Evolutionary conservation across 805 yeast species (phyloP).

Genomic region (Ogataea neopini): DNA sequence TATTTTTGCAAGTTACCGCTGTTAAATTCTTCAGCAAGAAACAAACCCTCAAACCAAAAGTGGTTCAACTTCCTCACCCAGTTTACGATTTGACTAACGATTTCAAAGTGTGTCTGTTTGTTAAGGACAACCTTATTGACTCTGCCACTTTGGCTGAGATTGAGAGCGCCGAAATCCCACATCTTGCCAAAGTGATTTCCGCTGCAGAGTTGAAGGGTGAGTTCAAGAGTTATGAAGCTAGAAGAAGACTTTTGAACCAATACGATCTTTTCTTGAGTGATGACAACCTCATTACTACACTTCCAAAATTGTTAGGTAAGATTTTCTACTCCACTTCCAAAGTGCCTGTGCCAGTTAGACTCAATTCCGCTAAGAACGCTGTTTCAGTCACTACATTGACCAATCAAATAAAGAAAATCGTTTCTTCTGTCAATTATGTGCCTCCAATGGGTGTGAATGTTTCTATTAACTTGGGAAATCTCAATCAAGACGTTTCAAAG

Average conservation of each 20-base stretch:
- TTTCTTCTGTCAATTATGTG: constrained; percentile 58
- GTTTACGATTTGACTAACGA: constrained; percentile 44
- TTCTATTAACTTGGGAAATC: constrained; percentile 64
- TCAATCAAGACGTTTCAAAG: constrained; percentile 45
- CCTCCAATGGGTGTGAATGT: constrained; percentile 76
- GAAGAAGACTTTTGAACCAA: constrained; percentile 67
- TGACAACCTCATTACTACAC: constrained; percentile 72
- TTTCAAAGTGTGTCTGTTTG: constrained; percentile 61
- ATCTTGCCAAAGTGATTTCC: constrained; percentile 59
- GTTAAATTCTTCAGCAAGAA: constrained; percentile 64
- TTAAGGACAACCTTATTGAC: constrained; percentile 60
- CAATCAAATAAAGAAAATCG: constrained; percentile 59
- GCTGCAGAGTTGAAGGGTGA: constrained; percentile 77
- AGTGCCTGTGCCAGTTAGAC: constrained; percentile 65
- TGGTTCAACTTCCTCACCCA: constrained; percentile 48
- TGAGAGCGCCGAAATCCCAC: constrained; percentile 48
- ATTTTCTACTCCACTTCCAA: constrained; percentile 63
- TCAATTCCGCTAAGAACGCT: constrained; percentile 33
- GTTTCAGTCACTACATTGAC: constrained; percentile 51
- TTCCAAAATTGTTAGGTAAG: constrained; percentile 85
- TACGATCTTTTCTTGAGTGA: constrained; percentile 84
- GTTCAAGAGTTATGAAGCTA: constrained; percentile 85
- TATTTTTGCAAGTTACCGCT: constrained; percentile 64
- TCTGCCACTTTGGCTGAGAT: constrained; percentile 45
- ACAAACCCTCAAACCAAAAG: constrained; percentile 56